Conservation (phyloP, 345 rosid species). For the Populus davidiana region DNA sequence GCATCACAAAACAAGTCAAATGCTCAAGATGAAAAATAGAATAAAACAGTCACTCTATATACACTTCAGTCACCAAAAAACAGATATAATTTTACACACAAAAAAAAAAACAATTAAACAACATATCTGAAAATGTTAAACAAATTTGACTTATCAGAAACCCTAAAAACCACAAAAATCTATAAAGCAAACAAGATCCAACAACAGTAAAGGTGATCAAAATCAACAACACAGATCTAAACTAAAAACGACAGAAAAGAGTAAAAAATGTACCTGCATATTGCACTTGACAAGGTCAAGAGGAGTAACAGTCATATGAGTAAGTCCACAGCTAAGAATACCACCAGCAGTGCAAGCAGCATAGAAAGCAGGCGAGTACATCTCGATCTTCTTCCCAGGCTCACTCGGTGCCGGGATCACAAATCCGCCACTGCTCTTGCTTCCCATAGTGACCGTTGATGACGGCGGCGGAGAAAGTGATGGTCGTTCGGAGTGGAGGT, state of each 20-base stretch:
- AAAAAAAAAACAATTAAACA: not conserved
- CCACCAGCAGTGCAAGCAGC: slow-evolving; percentile 92
- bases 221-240: slow-evolving; percentile 1
- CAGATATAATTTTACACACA: not conserved
- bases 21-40: not conserved
- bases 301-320: slow-evolving; percentile 95
- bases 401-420: slow-evolving; percentile 60
- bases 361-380: slow-evolving; percentile 86
- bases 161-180: not conserved
- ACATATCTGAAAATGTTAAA: not conserved
- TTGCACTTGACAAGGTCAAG: slow-evolving; percentile 99
- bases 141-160: not conserved
- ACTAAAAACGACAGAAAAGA: not conserved
- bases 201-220: not conserved
- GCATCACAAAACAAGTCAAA: not conserved
- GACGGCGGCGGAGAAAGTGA: slow-evolving; percentile 24
- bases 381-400: slow-evolving; percentile 67
- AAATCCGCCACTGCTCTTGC: slow-evolving; percentile 19
- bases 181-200: not conserved
- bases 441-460: not conserved
- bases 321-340: slow-evolving; percentile 87
- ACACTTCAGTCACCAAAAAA: not conserved
- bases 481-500: slow-evolving; percentile 18
- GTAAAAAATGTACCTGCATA: slow-evolving; percentile 69
- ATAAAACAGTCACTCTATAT: not conserved